phyloP scores from a whole-genome alignment of 1,139 yeast species.

The Yamadazyma atmosphaerica region DNA sequence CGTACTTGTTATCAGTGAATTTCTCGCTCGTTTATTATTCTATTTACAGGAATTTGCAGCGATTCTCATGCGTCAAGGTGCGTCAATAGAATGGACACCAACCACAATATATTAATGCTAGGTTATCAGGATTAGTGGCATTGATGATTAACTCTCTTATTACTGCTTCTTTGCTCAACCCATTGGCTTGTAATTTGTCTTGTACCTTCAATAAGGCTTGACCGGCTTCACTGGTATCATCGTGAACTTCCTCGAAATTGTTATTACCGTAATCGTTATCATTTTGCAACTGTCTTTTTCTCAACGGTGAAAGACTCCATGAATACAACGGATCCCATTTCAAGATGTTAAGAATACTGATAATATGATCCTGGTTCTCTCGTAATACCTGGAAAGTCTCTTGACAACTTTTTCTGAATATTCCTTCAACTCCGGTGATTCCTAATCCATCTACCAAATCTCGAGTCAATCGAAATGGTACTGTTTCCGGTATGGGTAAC shows the following conservation, averaged over 20 bases:
- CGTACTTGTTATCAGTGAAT: neutral
- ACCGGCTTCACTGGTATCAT: constrained; percentile 74
- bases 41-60: constrained; percentile 1
- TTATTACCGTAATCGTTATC: constrained; percentile 18
- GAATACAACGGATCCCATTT: constrained; percentile 91
- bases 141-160: constrained; percentile 79
- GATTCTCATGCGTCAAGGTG: neutral
- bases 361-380: constrained; percentile 63
- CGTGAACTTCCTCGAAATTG: constrained; percentile 24
- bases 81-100: constrained; percentile 64
- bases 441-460: constrained; percentile 96
- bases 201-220: constrained; percentile 74
- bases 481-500: constrained; percentile 85
- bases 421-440: constrained; percentile 74
- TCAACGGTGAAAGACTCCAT: constrained; percentile 80
- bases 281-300: constrained; percentile 56
- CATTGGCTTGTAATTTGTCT: constrained; percentile 64
- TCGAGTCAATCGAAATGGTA: constrained; percentile 88
- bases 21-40: constrained; percentile 1
- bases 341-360: constrained; percentile 81
- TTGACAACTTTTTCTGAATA: constrained; percentile 72
- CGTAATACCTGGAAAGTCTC: constrained; percentile 70
- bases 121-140: constrained; percentile 66
- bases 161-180: constrained; percentile 78
- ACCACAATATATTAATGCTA: constrained; percentile 79